Percentiles rank a stretch among this genome's conserved stretches.
phyloP scores from a whole-genome alignment of 2,329 filamentous ascomycete species.

The Phyllosticta citribraziliensis region DNA sequence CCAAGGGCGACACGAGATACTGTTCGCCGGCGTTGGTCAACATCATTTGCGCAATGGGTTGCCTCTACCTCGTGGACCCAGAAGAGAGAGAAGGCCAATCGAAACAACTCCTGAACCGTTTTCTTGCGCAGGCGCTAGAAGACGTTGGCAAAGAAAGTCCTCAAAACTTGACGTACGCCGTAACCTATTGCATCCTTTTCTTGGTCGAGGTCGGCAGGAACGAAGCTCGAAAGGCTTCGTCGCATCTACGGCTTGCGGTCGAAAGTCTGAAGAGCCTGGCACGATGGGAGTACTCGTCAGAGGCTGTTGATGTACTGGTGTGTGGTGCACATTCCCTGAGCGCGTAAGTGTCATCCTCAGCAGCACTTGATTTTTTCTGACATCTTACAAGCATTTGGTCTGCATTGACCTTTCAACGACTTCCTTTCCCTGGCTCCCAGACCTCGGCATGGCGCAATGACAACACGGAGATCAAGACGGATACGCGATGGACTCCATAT shows the following conservation, averaged over 20 bases:
- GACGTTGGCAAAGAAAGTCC: slow-evolving; percentile 13
- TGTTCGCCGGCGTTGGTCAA: slow-evolving; percentile 20
- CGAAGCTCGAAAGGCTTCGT: slow-evolving; percentile 17
- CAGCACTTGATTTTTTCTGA: not conserved
- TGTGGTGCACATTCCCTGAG: slow-evolving; percentile 16
- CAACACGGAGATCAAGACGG: slow-evolving; percentile 10
- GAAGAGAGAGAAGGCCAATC: slow-evolving; percentile 11
- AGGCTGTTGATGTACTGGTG: slow-evolving; percentile 12
- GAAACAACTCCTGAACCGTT: slow-evolving; percentile 13
- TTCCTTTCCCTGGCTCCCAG: not conserved
- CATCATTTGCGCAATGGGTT: slow-evolving; percentile 22
- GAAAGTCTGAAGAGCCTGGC: slow-evolving; percentile 12
- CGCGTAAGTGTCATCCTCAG: slow-evolving; percentile 8
- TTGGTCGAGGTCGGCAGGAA: slow-evolving; percentile 18
- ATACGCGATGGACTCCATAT: slow-evolving; percentile 18
- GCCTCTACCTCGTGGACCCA: slow-evolving; percentile 14
- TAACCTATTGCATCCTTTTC: slow-evolving; percentile 20
- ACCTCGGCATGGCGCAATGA: not conserved
- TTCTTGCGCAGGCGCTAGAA: slow-evolving; percentile 15
- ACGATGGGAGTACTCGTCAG: not conserved
- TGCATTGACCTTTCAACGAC: slow-evolving; percentile 16
- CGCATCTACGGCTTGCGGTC: slow-evolving; percentile 16
- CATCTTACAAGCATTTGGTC: slow-evolving; percentile 12
- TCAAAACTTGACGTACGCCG: slow-evolving; percentile 13
- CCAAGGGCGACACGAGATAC: slow-evolving; percentile 12